A percentile compares a stretch with the other conserved stretches of the same genome.
phyloP scores from a whole-genome alignment of 495 filamentous ascomycete genomes.

The Penicillium steckii region DNA sequence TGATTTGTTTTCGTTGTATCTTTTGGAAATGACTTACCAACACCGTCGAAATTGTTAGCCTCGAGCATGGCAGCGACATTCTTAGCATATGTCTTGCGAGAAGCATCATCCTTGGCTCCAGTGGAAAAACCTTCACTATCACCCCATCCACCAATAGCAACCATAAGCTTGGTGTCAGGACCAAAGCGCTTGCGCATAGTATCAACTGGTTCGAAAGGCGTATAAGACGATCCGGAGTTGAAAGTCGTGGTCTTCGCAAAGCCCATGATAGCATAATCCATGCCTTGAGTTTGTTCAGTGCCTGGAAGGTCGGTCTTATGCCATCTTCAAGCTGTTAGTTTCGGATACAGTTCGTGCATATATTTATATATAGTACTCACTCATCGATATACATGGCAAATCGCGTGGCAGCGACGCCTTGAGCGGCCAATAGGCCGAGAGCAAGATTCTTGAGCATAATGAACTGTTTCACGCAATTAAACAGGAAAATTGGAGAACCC shows the following conservation, averaged over 20 bases:
- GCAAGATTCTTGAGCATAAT: constrained; percentile 32
- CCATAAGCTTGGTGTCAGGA: constrained; percentile 59
- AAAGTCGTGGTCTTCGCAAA: constrained; percentile 64
- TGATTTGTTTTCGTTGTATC: too few species aligned
- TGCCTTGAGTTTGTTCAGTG: constrained; percentile 23
- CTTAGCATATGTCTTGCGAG: constrained; percentile 57
- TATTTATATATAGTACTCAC: constrained; percentile 15
- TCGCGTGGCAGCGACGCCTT: constrained; percentile 25
- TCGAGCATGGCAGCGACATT: constrained; percentile 65
- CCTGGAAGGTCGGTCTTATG: constrained; percentile 30
- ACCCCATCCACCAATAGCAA: constrained; percentile 76
- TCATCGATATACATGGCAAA: constrained; percentile 45
- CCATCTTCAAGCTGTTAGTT: constrained; percentile 22
- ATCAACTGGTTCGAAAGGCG: constrained; percentile 60
- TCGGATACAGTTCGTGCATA: not conserved
- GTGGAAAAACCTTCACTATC: constrained; percentile 61
- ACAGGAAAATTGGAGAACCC: not conserved
- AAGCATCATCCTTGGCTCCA: constrained; percentile 53
- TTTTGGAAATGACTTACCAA: constrained; percentile 22
- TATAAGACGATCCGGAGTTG: constrained; percentile 50
- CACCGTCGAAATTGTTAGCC: constrained; percentile 60
- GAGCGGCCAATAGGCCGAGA: constrained; percentile 33
- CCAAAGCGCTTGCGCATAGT: constrained; percentile 58
- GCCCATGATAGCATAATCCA: constrained; percentile 62
- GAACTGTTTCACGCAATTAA: not conserved